Base-by-base conservation (phyloP, 2,329 filamentous ascomycete species). In the Aspergillus transmontanensis region DNA sequence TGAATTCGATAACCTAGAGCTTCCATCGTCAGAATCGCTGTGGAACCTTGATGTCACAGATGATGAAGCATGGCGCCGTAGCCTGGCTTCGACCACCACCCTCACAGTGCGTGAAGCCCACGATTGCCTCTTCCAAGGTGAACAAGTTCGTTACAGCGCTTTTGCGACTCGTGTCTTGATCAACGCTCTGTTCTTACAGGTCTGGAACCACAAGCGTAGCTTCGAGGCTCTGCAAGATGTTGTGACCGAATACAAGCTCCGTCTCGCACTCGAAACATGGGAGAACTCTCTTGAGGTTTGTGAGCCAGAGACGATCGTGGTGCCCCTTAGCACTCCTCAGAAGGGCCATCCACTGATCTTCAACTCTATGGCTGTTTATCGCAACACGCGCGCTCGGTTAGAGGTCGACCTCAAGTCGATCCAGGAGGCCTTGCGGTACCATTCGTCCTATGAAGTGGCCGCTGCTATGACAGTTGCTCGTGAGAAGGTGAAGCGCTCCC, bases 81-180 rank as follows among this genome's bases (percentile, higher is more conserved):
- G 88, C 64, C 83, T 96, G 63, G 86, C 86, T 64, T 83, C 85
- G 9, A 90, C 90, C 9, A 87, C 89, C 23, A 88, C 89, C 32
- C 89, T 94, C 62, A 96, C 94, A 0, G 97, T 98, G 76, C 91
- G 95, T 79, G 90, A 96, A 73, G 94, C 95, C 1, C 94, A 98
- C 74, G 93, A 96, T 79, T 94, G 93, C 66, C 87, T 99, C 4
- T 98, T 98, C 84, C 93, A 97, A 77, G 95, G 94, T 67, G 93
- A 97, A 75, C 87, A 87, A 62, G 87, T 94, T 58, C 90, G 90
- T 71, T 99, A 98, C 83, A 98, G 94, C 75, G 94, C 94, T 1
- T 99, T 98, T 76, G 94, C 94, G 6, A 96, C 95, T 12, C 92
- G 95, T 66, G 93, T 98, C 68, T 96, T 99, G 92, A 97, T 98